These are phyloP conservation scores for Oehlia diaphana DNA, from an alignment of 192 early-diverging fungal species.

Conservation along the genomic window DNA sequence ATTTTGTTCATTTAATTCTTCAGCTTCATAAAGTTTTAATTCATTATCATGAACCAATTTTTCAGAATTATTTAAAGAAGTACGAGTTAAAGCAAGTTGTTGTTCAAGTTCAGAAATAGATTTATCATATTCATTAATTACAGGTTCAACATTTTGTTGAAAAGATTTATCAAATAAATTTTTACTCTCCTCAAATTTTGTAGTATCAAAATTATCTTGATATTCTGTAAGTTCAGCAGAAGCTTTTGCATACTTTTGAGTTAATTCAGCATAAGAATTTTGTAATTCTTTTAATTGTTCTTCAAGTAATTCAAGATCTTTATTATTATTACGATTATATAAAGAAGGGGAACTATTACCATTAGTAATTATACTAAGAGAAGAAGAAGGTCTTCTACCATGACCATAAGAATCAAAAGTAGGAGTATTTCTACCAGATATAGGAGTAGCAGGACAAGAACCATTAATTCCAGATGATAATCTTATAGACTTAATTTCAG, in stretches of 20 bases:
- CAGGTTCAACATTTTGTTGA: slow-evolving; percentile 61
- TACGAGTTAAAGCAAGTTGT: slow-evolving; percentile 58
- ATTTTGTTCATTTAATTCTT: slow-evolving; percentile 31
- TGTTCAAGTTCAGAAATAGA: slow-evolving; percentile 61
- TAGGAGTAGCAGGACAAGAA: background rate
- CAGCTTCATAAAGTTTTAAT: slow-evolving; percentile 43
- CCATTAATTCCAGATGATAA: background rate
- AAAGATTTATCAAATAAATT: slow-evolving; percentile 23
- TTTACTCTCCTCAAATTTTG: background rate
- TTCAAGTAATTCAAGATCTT: slow-evolving; percentile 44
- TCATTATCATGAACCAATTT: slow-evolving; percentile 58
- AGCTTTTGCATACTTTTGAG: slow-evolving; percentile 54
- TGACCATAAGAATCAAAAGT: slow-evolving; percentile 19
- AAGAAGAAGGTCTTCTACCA: slow-evolving; percentile 28
- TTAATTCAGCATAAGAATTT: slow-evolving; percentile 54
- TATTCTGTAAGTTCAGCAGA: slow-evolving; percentile 50
- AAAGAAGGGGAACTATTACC: background rate
- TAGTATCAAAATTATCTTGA: slow-evolving; percentile 39
- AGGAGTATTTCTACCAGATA: slow-evolving; percentile 36
- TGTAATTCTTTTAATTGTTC: slow-evolving; percentile 50
- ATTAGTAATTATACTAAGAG: background rate
- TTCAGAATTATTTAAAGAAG: slow-evolving; percentile 57
- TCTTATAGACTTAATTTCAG: slow-evolving; percentile 52
- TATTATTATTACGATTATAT: background rate
- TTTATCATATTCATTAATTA: slow-evolving; percentile 73